Evolutionary conservation across 2,329 filamentous ascomycete genomes (phyloP), one percentile per base, ranked within the genome.

Genomic region (Calonectria pseudoreteaudii): DNA sequence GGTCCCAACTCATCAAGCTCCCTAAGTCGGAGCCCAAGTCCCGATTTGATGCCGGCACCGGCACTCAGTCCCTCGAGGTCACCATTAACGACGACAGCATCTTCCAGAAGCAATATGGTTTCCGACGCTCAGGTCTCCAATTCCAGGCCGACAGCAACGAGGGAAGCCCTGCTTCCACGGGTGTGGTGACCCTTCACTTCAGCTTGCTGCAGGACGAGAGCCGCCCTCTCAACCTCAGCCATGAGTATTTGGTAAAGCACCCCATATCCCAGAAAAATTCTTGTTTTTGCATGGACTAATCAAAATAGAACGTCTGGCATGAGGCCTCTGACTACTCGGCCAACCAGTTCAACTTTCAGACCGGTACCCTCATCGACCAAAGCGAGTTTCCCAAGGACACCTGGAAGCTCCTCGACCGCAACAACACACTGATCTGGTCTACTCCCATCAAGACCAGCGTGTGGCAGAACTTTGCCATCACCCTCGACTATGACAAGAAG

Each of bases 391-490:
- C 76, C 23, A 79, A 85, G 68, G 83, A 87, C 68, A 86, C 83
- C 0, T 84, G 89, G 73, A 85, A 87, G 75, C 80, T 90, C 13
- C 86, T 88, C 70, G 85, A 87, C 67, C 87, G 88, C 76, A 86
- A 88, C 75, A 88, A 87, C 79, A 84, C 85, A 65, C 80, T 87
- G 36, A 82, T 93, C 8, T 92, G 88, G 81, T 86, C 84, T 31
- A 86, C 87, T 0, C 85, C 86, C 3, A 91, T 92, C 68, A 84
- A 86, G n/a, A 80, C 83, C 41, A 86, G 81, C 18, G 83, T 86
- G 26, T 92, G 91, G 86, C 89, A 92, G 81, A 93, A 93, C 84
- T 93, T 92, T 85, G 91, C 87, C 11, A 69, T 92, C 38, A 89
- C 86, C 28, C 83, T 92, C 18, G 88, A 93, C 81, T 93, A 91